phyloP scores from a whole-genome alignment of 768 basidiomycete species.

The Tylopilus plumbeoviolaceoides region DNA sequence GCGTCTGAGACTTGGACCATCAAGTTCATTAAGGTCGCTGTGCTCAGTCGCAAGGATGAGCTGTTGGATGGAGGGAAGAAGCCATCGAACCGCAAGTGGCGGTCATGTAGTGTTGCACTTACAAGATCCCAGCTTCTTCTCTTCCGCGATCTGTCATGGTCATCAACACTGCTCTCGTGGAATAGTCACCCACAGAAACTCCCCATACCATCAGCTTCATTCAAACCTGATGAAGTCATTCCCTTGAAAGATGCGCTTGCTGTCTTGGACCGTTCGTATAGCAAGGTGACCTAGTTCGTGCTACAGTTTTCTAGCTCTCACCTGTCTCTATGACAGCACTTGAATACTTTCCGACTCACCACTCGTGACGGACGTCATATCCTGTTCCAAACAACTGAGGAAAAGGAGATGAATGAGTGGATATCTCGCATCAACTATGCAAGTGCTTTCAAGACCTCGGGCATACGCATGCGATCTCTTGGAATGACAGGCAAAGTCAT shows the following conservation, averaged over 20 bases:
- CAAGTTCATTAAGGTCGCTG: conserved; percentile 75
- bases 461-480: conserved; percentile 73
- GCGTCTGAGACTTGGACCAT: conserved; percentile 42
- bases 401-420: conserved; percentile 83
- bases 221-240: conserved; percentile 83
- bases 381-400: conserved; percentile 69
- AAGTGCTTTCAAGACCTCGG: conserved; percentile 82
- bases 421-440: conserved; percentile 92
- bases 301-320: conserved; percentile 2
- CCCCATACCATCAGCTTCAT: conserved; percentile 39
- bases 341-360: conserved; percentile 72
- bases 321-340: conserved; percentile 36
- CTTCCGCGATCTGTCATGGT: conserved; percentile 71
- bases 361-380: conserved; percentile 76
- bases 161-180: conserved; percentile 42
- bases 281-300: conserved; percentile 50
- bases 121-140: conserved; percentile 90
- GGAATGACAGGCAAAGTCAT: conserved; percentile 68
- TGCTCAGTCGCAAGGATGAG: conserved; percentile 82
- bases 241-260: conserved; percentile 77
- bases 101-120: conserved; percentile 75
- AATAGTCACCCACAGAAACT: conserved; percentile 33
- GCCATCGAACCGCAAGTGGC: conserved; percentile 81
- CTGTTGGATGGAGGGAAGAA: conserved; percentile 72
- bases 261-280: conserved; percentile 72